Evolutionary conservation across 148 eudicot genomes (phyloP), one percentile per base, ranked within the genome.

Genomic region (Beta vulgaris): DNA sequence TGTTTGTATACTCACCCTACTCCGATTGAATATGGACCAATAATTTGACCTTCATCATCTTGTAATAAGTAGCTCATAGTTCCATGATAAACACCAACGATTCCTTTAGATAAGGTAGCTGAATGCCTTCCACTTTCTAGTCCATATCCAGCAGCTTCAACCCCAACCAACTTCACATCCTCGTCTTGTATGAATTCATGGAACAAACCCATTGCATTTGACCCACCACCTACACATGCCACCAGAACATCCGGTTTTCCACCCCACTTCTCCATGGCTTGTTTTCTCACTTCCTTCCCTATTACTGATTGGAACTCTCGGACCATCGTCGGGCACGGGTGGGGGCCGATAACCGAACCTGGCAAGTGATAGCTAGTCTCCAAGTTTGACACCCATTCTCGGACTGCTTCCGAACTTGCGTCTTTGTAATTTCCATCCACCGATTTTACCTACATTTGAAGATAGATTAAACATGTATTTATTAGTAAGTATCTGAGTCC

Each of bases 181-280:
- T 91, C 77, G 18, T 91, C 97, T 10, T 80, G 68, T 8, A 85
- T 72, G 67, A 91, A 90, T n/a, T 91, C 93, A 72, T 88, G 91
- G 73, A 93, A 93, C 58, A 93, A 64, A 0, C 96, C 96, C 79
- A 93, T 77, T 11, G 96, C 98, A 84, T 93, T 93, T 2, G 98
- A 93, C 7, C 98, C 98, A 25, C 91, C 88, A 71, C 98, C 98
- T 21, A 93, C 91, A 79, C 96, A 89, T 12, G 98, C 98, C 43
- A 93, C 84, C 29, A 89, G 72, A 19, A 86, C 86, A 75, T 91
- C 89, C 15, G 98, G 98, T 73, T 87, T 89, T 34, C 96, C 91
- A 44, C 92, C 92, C 96, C 93, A 93, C 71, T 87, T 88, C 69
- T 88, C 88, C 84, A 81, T 82, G 19, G 92, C 91, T 69, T 93